Evolutionary conservation across 2,329 filamentous ascomycete species (phyloP).

Genomic region (Microsporum audouinii): DNA sequence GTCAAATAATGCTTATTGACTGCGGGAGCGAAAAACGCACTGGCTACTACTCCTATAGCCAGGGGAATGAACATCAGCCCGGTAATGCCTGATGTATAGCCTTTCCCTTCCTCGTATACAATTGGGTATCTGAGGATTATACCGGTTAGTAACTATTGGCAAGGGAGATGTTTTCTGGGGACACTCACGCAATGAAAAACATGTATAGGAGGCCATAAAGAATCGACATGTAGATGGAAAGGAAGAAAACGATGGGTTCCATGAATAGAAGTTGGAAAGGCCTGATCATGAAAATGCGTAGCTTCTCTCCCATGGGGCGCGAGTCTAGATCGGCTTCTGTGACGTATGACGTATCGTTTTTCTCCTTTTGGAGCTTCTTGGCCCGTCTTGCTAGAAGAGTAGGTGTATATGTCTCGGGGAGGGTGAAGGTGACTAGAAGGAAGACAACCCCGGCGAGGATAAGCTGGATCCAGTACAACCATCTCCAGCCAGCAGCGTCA

Average conservation of each 20-base stretch:
- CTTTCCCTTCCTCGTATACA: constrained; percentile 69
- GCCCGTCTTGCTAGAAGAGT: constrained; percentile 62
- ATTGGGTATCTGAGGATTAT: constrained; percentile 35
- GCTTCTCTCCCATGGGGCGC: constrained; percentile 55
- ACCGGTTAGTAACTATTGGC: constrained; percentile 11
- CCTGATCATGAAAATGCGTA: constrained; percentile 64
- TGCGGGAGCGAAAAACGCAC: constrained; percentile 55
- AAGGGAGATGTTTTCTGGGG: constrained; percentile 30
- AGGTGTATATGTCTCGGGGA: constrained; percentile 79
- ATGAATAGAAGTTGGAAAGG: constrained; percentile 77
- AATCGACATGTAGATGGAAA: constrained; percentile 76
- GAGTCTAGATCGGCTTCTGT: constrained; percentile 72
- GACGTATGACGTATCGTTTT: constrained; percentile 55
- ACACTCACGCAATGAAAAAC: constrained; percentile 42
- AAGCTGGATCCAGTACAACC: constrained; percentile 79
- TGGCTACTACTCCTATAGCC: constrained; percentile 60
- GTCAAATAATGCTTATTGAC: constrained; percentile 74
- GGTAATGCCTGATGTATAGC: constrained; percentile 59
- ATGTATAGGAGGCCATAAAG: constrained; percentile 45
- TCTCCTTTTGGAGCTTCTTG: constrained; percentile 56
- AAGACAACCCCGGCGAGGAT: constrained; percentile 62
- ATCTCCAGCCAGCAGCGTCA: constrained; percentile 62
- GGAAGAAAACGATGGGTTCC: constrained; percentile 75
- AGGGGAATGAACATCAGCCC: constrained; percentile 82
- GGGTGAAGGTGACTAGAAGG: constrained; percentile 71